Base-by-base conservation (phyloP, 371 early-diverging fungal species). In the Zopfochytrium polystomum region DNA sequence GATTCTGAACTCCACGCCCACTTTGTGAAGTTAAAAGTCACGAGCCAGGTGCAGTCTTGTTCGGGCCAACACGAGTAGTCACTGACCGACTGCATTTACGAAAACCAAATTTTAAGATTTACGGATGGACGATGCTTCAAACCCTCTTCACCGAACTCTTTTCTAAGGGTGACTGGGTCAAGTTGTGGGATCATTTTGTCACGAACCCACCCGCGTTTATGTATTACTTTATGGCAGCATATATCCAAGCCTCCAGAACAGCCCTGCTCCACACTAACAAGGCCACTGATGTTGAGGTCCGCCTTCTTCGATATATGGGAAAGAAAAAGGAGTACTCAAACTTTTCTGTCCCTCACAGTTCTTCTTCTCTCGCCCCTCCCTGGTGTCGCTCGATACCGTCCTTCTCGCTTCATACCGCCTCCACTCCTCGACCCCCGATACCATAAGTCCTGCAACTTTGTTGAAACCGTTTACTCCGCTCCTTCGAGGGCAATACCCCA, bases 131-230 rank as follows among this genome's bases (percentile, higher is more conserved):
- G 2, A 29, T 73, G 48, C 33, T 81, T 29, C 70, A 66, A 32
- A 58, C 71, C 5, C 55, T 81, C n/a, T 76, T 83, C 63, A 61
- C 83, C 2, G 74, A 75, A 25, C 43, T 66, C 0, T 61, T 77
- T 27, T 65, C 63, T 0, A 55, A 58, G 33, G 38, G 57, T 1
- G 80, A 77, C 44, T 83, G 83, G 83, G 50, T 71, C 2, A 60
- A 46, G 33, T 44, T 80, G 3, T 77, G 75, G 81, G 83, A 83
- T 52, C 80, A 83, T 55, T 26, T 80, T 5, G 30, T 83, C 5
- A 69, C 74, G 20, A 71, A 73, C 49, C 68, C 61, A 11, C 80
- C 80, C 1, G 57, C 62, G 20, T 80, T 69, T 46, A 34, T 78
- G 55, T 79, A 79, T 50, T 67, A 73, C 52, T 66, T 80, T 57